Evolutionary conservation across 1,284 basidiomycete genomes (phyloP), one percentile per base, ranked within the genome.

Genomic region (Mycosarcoma mackinlayi): DNA sequence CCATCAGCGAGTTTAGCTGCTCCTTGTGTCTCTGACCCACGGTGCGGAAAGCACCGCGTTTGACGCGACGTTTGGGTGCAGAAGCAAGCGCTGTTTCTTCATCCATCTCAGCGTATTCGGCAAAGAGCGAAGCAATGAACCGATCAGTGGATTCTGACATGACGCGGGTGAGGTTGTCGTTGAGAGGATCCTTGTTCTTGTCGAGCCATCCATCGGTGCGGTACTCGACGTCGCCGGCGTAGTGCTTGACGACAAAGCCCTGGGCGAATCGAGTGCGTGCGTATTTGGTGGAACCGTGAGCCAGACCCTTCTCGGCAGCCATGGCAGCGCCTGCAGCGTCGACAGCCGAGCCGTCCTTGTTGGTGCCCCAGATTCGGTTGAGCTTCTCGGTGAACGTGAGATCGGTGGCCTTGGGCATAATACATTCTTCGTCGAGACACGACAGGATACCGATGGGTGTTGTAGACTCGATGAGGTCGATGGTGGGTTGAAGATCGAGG

Each of bases 111-210:
- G 86, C 86, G 78, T 89, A 94, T 73, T 98, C 95, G 16, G 90
- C 85, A 83, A 98, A 98, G 34, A 98, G 87, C 3, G 86, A 84
- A 0, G 91, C 89, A 34, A 98, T 88, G 77, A 92, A 93, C 31
- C 88, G 88, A 74, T 97, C 91, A 2, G 88, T 87, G 2, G 95
- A 96, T 14, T 88, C 87, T 1, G 93, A 89, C 23, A 98, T 87
- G 35, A 98, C 90, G 16, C 93, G 89, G 0, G 93, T 93, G 37
- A 98, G 87, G 80, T 98, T 95, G 82, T 98, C 94, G 83, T 98
- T 98, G 68, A 99, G 86, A 0, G 96, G 96, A 79, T 99, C 96
- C 85, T 97, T 97, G 87, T 99, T 99, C 89, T 98, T 98, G 85
- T 96, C 94, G 65, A 99, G 86, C 96, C 96, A 99, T 9, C 93